phyloP scores from a whole-genome alignment of 2,329 filamentous ascomycete genomes.

The Alternaria consortialis region DNA sequence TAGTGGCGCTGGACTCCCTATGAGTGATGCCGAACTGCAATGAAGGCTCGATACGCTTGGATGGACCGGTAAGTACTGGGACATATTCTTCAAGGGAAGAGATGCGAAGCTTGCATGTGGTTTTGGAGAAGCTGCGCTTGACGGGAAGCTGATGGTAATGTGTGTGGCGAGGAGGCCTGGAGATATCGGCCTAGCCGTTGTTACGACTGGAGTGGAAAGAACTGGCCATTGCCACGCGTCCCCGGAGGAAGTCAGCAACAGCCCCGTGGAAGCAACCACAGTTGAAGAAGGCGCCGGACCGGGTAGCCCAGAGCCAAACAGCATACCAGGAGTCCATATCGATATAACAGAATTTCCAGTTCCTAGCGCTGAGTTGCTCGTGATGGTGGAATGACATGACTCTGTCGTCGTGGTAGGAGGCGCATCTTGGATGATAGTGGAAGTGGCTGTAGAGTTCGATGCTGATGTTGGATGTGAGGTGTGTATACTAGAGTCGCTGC shows the following conservation, averaged over 20 bases:
- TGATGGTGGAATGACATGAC: neutral
- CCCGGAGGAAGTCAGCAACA: neutral
- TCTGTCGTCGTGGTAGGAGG: neutral
- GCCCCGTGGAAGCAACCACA: neutral
- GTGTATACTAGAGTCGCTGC: neutral
- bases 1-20: neutral
- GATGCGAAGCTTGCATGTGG: neutral
- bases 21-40: neutral
- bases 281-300: neutral
- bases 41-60: neutral
- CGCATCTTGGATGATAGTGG: neutral
- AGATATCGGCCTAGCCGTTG: neutral
- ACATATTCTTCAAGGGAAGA: neutral
- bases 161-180: neutral
- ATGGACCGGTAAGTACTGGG: neutral
- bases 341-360: neutral
- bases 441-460: neutral
- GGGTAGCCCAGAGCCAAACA: conserved; percentile 3
- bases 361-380: neutral
- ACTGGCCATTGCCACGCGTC: neutral
- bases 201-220: neutral
- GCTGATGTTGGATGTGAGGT: neutral
- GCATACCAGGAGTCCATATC: neutral
- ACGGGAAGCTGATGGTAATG: neutral
- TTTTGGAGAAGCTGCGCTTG: neutral